Base-by-base conservation (phyloP, 2,329 filamentous ascomycete species). In the Tolypocladium album region DNA sequence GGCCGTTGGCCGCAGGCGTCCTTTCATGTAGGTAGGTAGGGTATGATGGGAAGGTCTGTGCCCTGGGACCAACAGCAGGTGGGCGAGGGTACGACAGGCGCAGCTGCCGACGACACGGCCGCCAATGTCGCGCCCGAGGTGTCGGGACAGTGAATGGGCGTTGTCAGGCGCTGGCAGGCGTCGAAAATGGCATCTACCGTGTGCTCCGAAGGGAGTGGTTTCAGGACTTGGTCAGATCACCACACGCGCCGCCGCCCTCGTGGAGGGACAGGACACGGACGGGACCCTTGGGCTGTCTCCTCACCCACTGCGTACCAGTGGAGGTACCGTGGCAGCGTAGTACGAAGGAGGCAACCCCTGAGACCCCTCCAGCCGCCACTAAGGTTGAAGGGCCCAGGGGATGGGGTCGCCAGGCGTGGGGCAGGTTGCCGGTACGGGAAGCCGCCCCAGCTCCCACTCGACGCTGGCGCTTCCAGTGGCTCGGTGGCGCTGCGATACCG, bases 151-250 rank as follows among this genome's bases (percentile, higher is more conserved):
- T 31, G 24, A 7, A n/a, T 13, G 17, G 27, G 17, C 31, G 50
- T 8, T 31, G 17, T 17, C 12, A 7, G 31, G 20, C 27, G 50
- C 13, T 34, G 31, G 2, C 31, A 7, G 20, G 31, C n/a, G 50
- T 53, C 50, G 17, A 22, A 9, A 22, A 36, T 2, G 6, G 31
- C 20, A 36, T 36, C 27, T 5, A 31, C 27, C 27, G 8, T 50
- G 56, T 59, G 56, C 24, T 38, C 43, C 57, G 58, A 58, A 59
- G 61, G 60, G 60, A 60, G 39, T 56, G 58, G 56, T 63, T 60
- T 60, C 60, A 62, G 60, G 59, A 59, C 58, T 55, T 42, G 56
- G 60, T 55, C 50, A 5, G 31, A 22, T 53, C 50, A 36, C 43
- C 43, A 13, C 40, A n/a, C 40, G 40, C 17, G 40, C 40, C 20